Evolutionary conservation across 164 flowering plant species (phyloP), one percentile per base, ranked within the genome.

Genomic region (Paratinospora sagittata): DNA sequence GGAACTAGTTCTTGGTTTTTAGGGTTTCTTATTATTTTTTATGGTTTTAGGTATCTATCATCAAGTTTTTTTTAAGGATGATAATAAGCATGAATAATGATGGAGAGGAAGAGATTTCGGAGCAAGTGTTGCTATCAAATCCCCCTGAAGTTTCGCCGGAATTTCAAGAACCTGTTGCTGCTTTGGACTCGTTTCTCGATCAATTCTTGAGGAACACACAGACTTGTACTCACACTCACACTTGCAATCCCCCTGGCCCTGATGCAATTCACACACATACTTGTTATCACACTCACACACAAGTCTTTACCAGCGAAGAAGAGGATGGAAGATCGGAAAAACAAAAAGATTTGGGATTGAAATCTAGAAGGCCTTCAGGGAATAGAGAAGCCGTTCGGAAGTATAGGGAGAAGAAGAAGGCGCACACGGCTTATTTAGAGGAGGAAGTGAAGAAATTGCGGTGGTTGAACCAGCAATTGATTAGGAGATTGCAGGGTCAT

Each of bases 391-490:
- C 92, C 0, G 96, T 90, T 27, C 57, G 93, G 5, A 90, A 86
- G 80, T 90, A 90, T 70, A 72, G 96, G 37, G 93, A 85, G 86
- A 90, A 89, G 80, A 89, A 90, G 84, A 90, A 87, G 81, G 93
- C 96, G 0, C 87, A 79, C 19, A 77, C 88, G 0, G 89, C 90
- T 21, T 85, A 73, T 30, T 78, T 90, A 21, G 93, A 90, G 57
- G 93, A 86, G 70, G 91, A 89, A 75, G 96, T 86, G 0, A 78
- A 74, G 79, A 81, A 81, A 66, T 65, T 89, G 70, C 73, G 80
- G 4, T 0, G 69, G 7, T 2, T 83, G 72, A 90, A 90, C 70
- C 93, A 89, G 75, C 88, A 87, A 27, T 49, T 90, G 68, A 57
- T 83, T n/a, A 82, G 74, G 73, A 87, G 69, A 49, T 55, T 90